Conservation (phyloP, 1,284 basidiomycete species). For the Heliocybe sulcata region DNA sequence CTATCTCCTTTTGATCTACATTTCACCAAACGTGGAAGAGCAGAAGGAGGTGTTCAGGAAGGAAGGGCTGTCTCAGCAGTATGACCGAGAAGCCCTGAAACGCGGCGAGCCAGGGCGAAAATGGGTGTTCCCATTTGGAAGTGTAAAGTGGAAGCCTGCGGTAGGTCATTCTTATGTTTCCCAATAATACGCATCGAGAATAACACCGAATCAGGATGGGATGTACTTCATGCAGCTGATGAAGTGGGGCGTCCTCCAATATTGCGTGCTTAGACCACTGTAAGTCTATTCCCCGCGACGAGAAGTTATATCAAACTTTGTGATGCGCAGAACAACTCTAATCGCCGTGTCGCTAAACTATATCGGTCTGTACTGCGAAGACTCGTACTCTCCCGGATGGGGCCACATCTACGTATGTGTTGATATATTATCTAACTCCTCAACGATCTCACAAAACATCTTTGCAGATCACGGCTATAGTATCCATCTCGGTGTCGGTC, state of each 20-base stretch:
- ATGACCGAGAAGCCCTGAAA: slow-evolving; percentile 34
- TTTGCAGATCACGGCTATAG: slow-evolving; percentile 47
- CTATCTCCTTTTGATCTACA: slow-evolving; percentile 67
- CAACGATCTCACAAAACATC: not conserved
- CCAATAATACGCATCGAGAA: slow-evolving; percentile 1
- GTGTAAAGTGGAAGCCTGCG: slow-evolving; percentile 55
- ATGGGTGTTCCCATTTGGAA: slow-evolving; percentile 70
- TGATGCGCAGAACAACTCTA: slow-evolving; percentile 44
- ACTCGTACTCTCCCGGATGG: slow-evolving; percentile 63
- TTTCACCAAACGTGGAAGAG: slow-evolving; percentile 56
- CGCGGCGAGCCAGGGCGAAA: slow-evolving; percentile 38
- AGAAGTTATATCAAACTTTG: not conserved
- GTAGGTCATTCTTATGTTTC: slow-evolving; percentile 19
- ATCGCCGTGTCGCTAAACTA: slow-evolving; percentile 60
- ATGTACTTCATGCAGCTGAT: slow-evolving; percentile 70
- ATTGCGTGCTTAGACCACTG: slow-evolving; percentile 65
- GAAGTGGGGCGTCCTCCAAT: slow-evolving; percentile 81
- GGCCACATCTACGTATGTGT: slow-evolving; percentile 58
- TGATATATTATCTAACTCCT: not conserved
- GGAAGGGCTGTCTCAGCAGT: slow-evolving; percentile 44
- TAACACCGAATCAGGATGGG: slow-evolving; percentile 37
- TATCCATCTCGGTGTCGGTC: slow-evolving; percentile 70
- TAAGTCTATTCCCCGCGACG: slow-evolving; percentile 20
- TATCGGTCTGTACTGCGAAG: slow-evolving; percentile 64
- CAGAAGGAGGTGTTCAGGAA: slow-evolving; percentile 59